Conservation (phyloP, 1,284 basidiomycete species). For the Pseudozyma pruni region DNA sequence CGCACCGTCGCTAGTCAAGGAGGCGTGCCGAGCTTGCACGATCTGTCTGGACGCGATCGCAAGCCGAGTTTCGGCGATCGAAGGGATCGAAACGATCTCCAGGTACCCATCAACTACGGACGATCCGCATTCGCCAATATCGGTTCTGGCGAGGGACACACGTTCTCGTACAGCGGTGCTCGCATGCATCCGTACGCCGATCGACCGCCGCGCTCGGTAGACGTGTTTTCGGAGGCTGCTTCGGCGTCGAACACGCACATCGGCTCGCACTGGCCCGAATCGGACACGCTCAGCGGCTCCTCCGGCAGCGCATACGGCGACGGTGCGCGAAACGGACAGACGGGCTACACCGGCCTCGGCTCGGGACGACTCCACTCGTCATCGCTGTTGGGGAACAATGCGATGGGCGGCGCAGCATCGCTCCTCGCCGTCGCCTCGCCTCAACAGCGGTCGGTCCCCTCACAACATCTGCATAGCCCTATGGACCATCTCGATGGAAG, state of each 20-base stretch:
- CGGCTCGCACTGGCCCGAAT: conserved; percentile 19
- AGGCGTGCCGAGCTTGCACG: conserved; percentile 9
- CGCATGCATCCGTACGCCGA: conserved; percentile 37
- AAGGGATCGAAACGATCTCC: conserved; percentile 13
- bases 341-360: background rate
- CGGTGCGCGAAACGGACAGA: conserved; percentile 3
- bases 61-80: conserved; percentile 7
- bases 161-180: conserved; percentile 10
- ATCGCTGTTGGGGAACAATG: conserved; percentile 4
- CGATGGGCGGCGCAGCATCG: conserved; percentile 6
- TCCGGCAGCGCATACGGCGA: conserved; percentile 15
- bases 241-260: conserved; percentile 3
- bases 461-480: conserved; percentile 22
- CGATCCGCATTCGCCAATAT: conserved; percentile 10
- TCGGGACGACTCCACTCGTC: background rate
- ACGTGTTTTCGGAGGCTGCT: conserved; percentile 5
- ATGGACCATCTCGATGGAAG: conserved; percentile 15
- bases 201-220: conserved; percentile 8
- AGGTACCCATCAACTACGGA: conserved; percentile 5
- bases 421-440: conserved; percentile 10
- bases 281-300: conserved; percentile 3
- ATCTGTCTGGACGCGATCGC: conserved; percentile 18
- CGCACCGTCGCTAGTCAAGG: background rate
- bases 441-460: conserved; percentile 17
- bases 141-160: conserved; percentile 5